A percentile compares a stretch with the other conserved stretches of the same genome.
These are phyloP conservation scores for Durusdinium trenchii DNA, from an alignment of 73 alveolate genomes.

Conservation along the genomic window DNA sequence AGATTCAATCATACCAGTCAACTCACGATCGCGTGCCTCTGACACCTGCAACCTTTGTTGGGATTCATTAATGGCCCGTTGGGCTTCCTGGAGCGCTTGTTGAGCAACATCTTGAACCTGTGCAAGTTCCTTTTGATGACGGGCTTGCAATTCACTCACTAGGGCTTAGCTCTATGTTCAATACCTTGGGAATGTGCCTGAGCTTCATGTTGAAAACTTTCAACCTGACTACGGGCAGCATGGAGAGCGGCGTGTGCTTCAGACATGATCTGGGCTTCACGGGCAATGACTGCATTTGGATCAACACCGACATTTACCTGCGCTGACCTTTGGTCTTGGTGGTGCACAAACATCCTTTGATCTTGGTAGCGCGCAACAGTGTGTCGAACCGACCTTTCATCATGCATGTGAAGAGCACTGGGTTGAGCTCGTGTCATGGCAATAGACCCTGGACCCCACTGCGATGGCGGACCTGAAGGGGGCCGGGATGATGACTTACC, in stretches of 20 bases:
- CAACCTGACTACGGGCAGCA: background rate
- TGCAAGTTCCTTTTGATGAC: background rate
- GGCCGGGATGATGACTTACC: conserved; percentile 6
- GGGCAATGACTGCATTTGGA: background rate
- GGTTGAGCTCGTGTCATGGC: background rate
- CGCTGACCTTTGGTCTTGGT: conserved; percentile 8
- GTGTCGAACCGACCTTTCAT: background rate
- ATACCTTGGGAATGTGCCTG: background rate
- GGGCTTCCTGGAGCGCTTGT: background rate
- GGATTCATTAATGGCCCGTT: too few species aligned
- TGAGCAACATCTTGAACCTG: background rate
- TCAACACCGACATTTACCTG: conserved; percentile 19
- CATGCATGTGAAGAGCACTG: background rate
- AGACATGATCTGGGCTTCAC: conserved; percentile 22
- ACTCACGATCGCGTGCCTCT: too few species aligned
- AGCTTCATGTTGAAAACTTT: background rate
- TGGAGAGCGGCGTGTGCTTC: conserved; percentile 25
- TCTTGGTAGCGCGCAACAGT: background rate
- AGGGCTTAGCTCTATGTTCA: background rate
- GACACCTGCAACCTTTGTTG: too few species aligned
- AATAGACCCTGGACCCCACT: background rate
- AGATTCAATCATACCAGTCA: too few species aligned
- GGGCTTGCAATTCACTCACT: background rate
- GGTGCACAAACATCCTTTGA: background rate
- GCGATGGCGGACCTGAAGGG: background rate